A percentile compares a stretch with the other conserved stretches of the same genome.
Conservation (phyloP, 306 rosid species). For the Morella rubra region DNA sequence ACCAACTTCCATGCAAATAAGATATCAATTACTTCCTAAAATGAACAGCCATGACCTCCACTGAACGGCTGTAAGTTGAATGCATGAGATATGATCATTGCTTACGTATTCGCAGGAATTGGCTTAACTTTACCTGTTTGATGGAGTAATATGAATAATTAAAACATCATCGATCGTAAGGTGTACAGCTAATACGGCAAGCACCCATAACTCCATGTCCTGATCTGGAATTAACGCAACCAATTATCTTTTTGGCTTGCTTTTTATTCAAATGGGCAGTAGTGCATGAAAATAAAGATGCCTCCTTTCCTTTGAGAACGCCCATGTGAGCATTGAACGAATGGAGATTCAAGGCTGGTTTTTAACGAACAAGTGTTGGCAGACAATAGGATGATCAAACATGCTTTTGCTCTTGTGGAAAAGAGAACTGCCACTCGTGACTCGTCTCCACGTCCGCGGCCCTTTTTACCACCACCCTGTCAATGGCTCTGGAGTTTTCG, state of each 20-base stretch:
- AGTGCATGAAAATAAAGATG: too few species aligned
- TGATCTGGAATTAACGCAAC: not conserved
- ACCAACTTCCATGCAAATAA: not conserved
- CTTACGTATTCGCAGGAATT: not conserved
- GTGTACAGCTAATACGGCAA: not conserved
- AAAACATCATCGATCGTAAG: not conserved
- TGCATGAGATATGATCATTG: not conserved
- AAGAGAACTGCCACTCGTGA: not conserved
- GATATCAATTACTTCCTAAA: not conserved
- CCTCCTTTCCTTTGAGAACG: too few species aligned
- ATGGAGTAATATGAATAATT: not conserved
- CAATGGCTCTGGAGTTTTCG: not conserved
- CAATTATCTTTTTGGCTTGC: not conserved
- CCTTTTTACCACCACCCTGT: not conserved
- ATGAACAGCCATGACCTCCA: not conserved
- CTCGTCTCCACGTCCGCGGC: not conserved
- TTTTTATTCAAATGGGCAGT: not conserved
- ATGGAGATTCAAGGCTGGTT: not conserved
- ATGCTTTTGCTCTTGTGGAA: not conserved
- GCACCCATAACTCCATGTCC: not conserved
- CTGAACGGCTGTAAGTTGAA: conserved; percentile 1
- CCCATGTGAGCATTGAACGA: conserved; percentile 7
- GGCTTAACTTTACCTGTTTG: not conserved
- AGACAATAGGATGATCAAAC: not conserved
- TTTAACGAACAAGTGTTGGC: not conserved